Percentiles rank a stretch among this genome's conserved stretches.
phyloP scores from a whole-genome alignment of 169 alveolate species.

The Cryptosporidium xiaoi region DNA sequence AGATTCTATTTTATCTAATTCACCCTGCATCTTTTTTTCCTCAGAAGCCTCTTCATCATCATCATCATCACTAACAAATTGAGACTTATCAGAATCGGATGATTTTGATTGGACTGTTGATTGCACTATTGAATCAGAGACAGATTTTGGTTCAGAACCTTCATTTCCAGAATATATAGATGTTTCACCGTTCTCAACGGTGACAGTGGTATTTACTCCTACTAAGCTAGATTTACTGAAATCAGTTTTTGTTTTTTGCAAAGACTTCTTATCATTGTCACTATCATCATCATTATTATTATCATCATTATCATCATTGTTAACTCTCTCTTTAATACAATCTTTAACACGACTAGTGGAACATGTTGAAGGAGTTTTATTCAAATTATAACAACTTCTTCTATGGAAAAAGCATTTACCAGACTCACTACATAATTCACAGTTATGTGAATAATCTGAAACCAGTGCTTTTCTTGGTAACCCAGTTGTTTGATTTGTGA shows the following conservation, averaged over 20 bases:
- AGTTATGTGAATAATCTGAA: not conserved
- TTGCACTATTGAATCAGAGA: not conserved
- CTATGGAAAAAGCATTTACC: not conserved
- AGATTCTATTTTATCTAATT: not conserved
- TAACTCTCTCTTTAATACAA: too few species aligned
- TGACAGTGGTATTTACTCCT: too few species aligned
- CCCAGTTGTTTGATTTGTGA: too few species aligned
- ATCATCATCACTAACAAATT: slow-evolving; percentile 48
- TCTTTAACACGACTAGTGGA: too few species aligned
- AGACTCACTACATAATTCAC: slow-evolving; percentile 3
- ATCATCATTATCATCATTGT: not conserved
- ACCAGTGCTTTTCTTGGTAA: too few species aligned
- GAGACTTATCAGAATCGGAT: slow-evolving; percentile 18
- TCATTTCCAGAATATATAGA: not conserved
- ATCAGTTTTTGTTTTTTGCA: not conserved
- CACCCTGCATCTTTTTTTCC: not conserved
- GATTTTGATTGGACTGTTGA: not conserved
- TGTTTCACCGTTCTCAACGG: not conserved
- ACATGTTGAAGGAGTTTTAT: too few species aligned
- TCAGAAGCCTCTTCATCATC: not conserved
- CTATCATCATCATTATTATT: not conserved
- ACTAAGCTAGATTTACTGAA: too few species aligned
- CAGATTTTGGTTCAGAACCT: not conserved
- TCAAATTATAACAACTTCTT: not conserved
- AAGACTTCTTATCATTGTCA: not conserved